Conservation (phyloP, 2,329 filamentous ascomycete genomes). For the Cryphonectria radicalis region DNA sequence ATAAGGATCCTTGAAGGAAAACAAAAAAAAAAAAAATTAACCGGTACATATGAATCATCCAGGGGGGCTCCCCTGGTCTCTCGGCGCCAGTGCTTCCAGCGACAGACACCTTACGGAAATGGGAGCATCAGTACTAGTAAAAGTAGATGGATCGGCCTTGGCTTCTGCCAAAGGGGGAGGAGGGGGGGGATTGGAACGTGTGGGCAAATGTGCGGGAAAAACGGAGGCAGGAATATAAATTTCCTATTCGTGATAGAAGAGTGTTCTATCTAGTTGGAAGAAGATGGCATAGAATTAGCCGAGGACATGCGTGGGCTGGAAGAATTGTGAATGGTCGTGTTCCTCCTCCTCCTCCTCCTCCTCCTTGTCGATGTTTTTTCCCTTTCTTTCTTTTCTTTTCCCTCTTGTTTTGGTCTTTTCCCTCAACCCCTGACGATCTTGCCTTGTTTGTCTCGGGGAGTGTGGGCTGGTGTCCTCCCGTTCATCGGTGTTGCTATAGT, state of each 20-base stretch:
- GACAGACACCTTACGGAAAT: not conserved
- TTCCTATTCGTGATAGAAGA: not conserved
- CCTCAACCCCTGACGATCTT: not conserved
- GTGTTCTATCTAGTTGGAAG: too few species aligned
- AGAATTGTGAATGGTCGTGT: not conserved
- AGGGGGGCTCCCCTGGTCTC: not conserved
- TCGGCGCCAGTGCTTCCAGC: not conserved
- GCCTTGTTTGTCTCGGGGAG: not conserved
- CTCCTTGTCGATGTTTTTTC: not conserved
- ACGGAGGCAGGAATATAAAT: not conserved
- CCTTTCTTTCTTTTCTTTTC: not conserved
- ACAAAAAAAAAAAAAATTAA: not conserved
- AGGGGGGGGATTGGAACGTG: too few species aligned
- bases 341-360: too few species aligned
- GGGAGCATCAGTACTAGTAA: not conserved
- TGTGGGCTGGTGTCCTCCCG: not conserved
- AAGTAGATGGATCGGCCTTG: not conserved
- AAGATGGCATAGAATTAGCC: too few species aligned
- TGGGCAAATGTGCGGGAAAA: too few species aligned
- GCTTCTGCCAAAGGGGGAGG: not conserved
- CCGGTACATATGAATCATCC: not conserved
- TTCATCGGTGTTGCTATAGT: not conserved
- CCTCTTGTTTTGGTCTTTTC: not conserved
- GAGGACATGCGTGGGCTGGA: not conserved
- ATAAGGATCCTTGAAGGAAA: not conserved